Evolutionary conservation across 2,329 filamentous ascomycete genomes (phyloP).

Genomic region (Seiridium unicorne): DNA sequence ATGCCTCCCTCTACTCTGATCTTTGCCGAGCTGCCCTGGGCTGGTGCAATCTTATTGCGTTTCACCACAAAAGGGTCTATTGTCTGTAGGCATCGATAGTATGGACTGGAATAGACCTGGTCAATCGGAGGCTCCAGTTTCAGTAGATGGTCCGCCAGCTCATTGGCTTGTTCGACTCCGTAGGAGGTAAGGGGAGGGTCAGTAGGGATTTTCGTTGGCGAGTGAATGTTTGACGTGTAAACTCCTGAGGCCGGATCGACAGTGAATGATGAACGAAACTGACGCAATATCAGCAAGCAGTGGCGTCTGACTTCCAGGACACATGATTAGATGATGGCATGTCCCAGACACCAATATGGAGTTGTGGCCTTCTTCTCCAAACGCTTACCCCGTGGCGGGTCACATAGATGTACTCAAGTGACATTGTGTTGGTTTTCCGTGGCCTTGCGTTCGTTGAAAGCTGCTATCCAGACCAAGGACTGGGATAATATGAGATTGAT

Average conservation of each 20-base stretch:
- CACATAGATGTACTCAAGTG: constrained; percentile 71
- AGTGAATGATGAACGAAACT: constrained; percentile 91
- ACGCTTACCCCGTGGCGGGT: constrained; percentile 69
- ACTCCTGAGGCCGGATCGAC: constrained; percentile 78
- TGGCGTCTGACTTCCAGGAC: constrained; percentile 3
- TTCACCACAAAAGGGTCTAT: constrained; percentile 66
- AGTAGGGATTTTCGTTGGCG: constrained; percentile 83
- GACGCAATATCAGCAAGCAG: constrained; percentile 19
- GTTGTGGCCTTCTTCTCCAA: neutral
- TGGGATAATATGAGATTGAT: neutral
- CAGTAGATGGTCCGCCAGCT: constrained; percentile 68
- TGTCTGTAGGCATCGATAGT: constrained; percentile 86
- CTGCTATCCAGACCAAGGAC: neutral
- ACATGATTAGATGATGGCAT: constrained; percentile 8
- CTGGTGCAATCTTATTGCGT: constrained; percentile 16
- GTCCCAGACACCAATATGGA: neutral
- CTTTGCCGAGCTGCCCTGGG: constrained; percentile 20
- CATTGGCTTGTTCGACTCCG: constrained; percentile 77
- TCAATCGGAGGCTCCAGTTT: constrained; percentile 66
- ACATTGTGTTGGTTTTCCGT: constrained; percentile 41
- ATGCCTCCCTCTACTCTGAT: constrained; percentile 58
- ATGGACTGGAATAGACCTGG: constrained; percentile 76
- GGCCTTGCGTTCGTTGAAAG: neutral
- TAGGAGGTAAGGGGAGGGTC: constrained; percentile 87
- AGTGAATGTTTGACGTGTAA: constrained; percentile 71